Evolutionary conservation across 345 rosid genomes (phyloP), one percentile per base, ranked within the genome.

Genomic region (Dimocarpus longan): DNA sequence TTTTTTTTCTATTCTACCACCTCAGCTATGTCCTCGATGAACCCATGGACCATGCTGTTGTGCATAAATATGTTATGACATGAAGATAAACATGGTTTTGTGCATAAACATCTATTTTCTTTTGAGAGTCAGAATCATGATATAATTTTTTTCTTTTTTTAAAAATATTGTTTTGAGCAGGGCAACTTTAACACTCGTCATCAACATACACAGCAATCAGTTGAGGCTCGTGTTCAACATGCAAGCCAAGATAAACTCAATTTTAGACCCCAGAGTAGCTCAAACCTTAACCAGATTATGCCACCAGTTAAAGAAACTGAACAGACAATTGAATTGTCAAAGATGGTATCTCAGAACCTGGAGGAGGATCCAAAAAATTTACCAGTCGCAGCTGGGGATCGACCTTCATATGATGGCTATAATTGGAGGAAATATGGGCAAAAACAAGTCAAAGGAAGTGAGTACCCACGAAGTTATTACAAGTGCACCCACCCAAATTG

Each of bases 351-450:
- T 42, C 89, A 79, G 50, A 82, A 66, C 50, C 66, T 81, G 44
- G 90, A 90, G 70, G 91, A 88, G 78, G 91, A 90, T 54, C 64
- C 79, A 1, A 91, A 84, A 81, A 28, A 72, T 37, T 42, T 77
- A 68, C 75, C 83, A 8, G 70, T 81, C 0, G 42, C 68, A 32
- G 84, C 82, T 21, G 80, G 72, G 64, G 92, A 93, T 40, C 84
- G 94, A 57, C 92, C 98, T 71, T 93, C 95, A 0, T 86, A 86
- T 77, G 98, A 97, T 50, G 99, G 99, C 54, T 97, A 97, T 81
- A 97, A 97, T 48, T 97, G 99, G 99, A 91, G 98, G 81, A 97
- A 97, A 76, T 97, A 97, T 44, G 99, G 99, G 68, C 99, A 94
- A 70, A 97, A 97, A 82, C 99, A 94, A 82, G 99, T 94, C 24